Evolutionary conservation across 2,329 filamentous ascomycete species (phyloP).

Genomic region (Catunica adiposa): DNA sequence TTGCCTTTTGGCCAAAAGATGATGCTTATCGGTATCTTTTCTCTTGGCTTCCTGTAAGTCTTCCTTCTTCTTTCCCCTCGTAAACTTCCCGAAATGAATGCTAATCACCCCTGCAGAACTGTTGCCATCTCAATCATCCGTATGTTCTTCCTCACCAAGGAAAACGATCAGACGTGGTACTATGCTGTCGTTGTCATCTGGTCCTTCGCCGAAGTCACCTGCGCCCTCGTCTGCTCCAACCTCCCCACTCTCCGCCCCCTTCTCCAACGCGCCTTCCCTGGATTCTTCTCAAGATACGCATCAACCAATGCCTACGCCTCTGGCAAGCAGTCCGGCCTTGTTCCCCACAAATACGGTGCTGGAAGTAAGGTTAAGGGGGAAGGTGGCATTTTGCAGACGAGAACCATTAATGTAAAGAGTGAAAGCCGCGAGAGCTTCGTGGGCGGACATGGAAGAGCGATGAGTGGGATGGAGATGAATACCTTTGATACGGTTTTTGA

Average conservation of each 20-base stretch:
- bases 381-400: constrained; percentile 6
- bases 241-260: constrained; percentile 24
- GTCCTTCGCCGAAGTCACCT: constrained; percentile 25
- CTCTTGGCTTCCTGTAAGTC: constrained; percentile 21
- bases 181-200: constrained; percentile 21
- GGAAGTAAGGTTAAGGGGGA: background rate
- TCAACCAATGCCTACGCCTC: background rate
- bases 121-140: constrained; percentile 22
- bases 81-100: background rate
- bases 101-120: constrained; percentile 16
- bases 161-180: constrained; percentile 20
- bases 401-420: constrained; percentile 9
- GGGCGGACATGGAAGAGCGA: background rate
- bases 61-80: background rate
- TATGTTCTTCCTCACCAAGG: constrained; percentile 20
- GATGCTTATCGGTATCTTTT: constrained; percentile 19
- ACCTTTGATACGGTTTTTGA: constrained; percentile 7
- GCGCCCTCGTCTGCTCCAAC: constrained; percentile 25
- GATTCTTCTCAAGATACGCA: constrained; percentile 4
- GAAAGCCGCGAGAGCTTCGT: constrained; percentile 11
- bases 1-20: constrained; percentile 20
- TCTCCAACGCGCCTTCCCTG: constrained; percentile 14
- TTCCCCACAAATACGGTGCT: background rate
- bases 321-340: constrained; percentile 1
- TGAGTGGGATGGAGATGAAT: constrained; percentile 5